phyloP scores from a whole-genome alignment of 768 basidiomycete species.

The Lactifluus hygrophoroides region DNA sequence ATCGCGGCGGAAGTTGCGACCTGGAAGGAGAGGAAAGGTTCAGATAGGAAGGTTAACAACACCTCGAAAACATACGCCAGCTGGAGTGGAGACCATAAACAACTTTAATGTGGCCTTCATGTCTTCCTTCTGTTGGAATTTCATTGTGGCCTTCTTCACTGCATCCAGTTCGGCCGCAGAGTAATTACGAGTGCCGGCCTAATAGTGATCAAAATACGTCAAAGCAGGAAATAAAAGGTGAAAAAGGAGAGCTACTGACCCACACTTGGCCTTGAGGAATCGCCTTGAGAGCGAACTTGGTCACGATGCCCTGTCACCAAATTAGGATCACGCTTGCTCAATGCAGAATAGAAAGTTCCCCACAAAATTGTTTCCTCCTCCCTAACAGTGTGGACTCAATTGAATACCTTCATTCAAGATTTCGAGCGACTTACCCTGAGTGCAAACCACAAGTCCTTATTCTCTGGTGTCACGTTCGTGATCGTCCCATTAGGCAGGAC shows the following conservation, averaged over 20 bases:
- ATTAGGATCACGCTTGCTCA: not conserved
- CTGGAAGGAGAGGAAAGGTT: not conserved
- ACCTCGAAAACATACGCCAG: not conserved
- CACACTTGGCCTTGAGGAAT: too few relatives aligned
- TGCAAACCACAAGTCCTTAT: too few relatives aligned
- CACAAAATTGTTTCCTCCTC: too few relatives aligned
- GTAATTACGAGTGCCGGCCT: not conserved
- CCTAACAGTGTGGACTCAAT: not conserved
- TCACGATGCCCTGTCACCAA: constrained; percentile 4
- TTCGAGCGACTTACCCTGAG: constrained; percentile 2
- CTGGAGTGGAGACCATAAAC: not conserved
- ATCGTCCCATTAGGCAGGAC: too few relatives aligned
- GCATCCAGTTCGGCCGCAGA: not conserved
- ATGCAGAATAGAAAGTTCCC: not conserved
- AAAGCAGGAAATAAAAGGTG: too few relatives aligned
- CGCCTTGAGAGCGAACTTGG: not conserved
- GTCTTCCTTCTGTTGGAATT: constrained; percentile 1
- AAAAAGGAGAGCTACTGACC: too few relatives aligned
- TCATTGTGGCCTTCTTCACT: not conserved
- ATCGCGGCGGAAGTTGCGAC: not conserved
- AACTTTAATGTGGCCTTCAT: not conserved
- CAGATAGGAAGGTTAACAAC: not conserved
- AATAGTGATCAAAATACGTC: too few relatives aligned
- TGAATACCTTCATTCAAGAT: not conserved
- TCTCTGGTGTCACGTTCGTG: too few relatives aligned